Base-by-base conservation (phyloP, 2,329 filamentous ascomycete species). In the Pseudomassariella vexata region DNA sequence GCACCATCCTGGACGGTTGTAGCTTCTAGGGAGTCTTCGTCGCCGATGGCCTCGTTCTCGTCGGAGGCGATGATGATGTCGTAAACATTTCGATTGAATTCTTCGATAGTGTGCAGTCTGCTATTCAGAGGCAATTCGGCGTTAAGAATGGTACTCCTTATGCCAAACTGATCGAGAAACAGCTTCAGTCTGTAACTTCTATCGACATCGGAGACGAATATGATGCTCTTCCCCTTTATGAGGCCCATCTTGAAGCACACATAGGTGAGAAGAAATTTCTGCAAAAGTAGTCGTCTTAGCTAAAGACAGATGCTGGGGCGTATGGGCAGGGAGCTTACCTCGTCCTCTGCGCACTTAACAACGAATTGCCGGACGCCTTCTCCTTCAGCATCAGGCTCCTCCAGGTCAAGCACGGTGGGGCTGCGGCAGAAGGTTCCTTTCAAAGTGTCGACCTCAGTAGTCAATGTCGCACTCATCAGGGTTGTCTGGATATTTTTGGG, bases 41-140 rank as follows among this genome's bases (percentile, higher is more conserved):
- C 34, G 9, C 84, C 87, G 9, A 95, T 58, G 9, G 94, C 76
- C 52, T 94, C 88, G 43, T 85, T 82, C 54, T 95, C 89, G 48
- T 98, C 92, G 1, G 87, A 89, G 1, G 92, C 92, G 48, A 98
- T 95, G 45, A 98, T 89, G 40, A 96, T 95, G 49, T 98, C 90
- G 68, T 98, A 98, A 6, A 96, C 80, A 32, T 86, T 85, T 60
- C 85, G 85, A 65, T 96, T 98, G 63, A 98, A 98, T 56, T 96
- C 88, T 49, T 96, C 85, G 3, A 98, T 90, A 2, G 95, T 88
- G 54, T 98, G 90, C 23, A 95, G 79, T 38, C 92, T 74, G 2
- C 85, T 92, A 51, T 95, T 95, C 44, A 96, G 81, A 0, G 92
- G 92, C 21, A 98, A 63, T 53, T 98, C 90, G 1, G 87, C 92